phyloP scores from a whole-genome alignment of 345 rosid species.

The Streptanthus diversifolius region DNA sequence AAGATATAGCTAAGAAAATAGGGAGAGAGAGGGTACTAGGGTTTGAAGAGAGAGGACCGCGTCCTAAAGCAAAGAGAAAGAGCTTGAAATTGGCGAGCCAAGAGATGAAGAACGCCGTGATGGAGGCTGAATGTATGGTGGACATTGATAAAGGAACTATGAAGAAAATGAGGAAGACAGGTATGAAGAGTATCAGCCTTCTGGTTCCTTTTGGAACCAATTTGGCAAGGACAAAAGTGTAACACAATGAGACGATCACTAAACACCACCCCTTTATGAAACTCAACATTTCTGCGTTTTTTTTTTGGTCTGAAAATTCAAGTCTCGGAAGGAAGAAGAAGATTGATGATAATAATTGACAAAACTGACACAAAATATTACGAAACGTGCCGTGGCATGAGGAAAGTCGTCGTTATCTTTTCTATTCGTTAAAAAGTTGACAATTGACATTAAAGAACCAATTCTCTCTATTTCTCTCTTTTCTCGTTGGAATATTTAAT shows the following conservation, averaged over 20 bases:
- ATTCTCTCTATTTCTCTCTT: slow-evolving; percentile 17
- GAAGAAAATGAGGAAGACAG: slow-evolving; percentile 37
- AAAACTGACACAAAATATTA: background rate
- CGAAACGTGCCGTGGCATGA: background rate
- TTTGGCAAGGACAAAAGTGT: slow-evolving; percentile 30
- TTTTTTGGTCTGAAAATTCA: slow-evolving; percentile 16
- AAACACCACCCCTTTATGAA: slow-evolving; percentile 40
- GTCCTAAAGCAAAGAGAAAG: slow-evolving; percentile 46
- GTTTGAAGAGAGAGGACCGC: slow-evolving; percentile 42
- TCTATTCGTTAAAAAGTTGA: slow-evolving; percentile 8
- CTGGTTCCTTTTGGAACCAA: slow-evolving; percentile 36
- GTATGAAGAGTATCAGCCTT: slow-evolving; percentile 38
- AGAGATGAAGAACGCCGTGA: slow-evolving; percentile 42
- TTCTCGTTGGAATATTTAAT: slow-evolving; percentile 21
- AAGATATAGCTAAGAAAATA: slow-evolving; percentile 43
- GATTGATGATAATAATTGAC: background rate
- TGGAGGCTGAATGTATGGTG: slow-evolving; percentile 34
- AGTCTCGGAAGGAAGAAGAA: background rate
- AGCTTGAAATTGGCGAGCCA: slow-evolving; percentile 68
- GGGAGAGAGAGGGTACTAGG: slow-evolving; percentile 35
- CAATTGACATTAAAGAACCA: slow-evolving; percentile 29
- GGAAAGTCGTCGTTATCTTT: background rate
- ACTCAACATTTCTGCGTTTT: slow-evolving; percentile 30
- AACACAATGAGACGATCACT: slow-evolving; percentile 32
- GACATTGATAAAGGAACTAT: slow-evolving; percentile 40